Percentiles rank a stretch among this genome's conserved stretches.
These are phyloP conservation scores for Candida tropicalis DNA, from an alignment of 1,139 yeast genomes.

Conservation along the genomic window DNA sequence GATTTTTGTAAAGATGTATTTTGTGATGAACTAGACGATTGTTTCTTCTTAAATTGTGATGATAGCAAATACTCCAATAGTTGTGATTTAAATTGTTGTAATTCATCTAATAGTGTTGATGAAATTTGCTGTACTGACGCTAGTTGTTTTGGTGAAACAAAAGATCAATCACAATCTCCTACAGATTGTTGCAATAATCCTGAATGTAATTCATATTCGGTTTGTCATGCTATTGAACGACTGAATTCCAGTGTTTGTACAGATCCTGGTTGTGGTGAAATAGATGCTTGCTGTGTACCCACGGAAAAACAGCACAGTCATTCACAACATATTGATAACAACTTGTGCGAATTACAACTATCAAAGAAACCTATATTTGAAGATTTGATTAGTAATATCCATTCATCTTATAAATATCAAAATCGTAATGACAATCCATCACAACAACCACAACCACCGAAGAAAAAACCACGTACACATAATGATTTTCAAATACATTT, in stretches of 20 bases:
- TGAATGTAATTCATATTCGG: conserved; percentile 11
- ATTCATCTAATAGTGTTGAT: conserved; percentile 11
- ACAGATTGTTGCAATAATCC: conserved; percentile 23
- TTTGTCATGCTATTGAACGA: conserved; percentile 3
- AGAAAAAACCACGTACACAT: conserved; percentile 12
- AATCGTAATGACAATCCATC: conserved; percentile 7
- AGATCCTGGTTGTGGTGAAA: conserved; percentile 21
- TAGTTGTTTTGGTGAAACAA: conserved; percentile 5
- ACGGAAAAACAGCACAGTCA: neutral
- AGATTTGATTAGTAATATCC: conserved; percentile 38
- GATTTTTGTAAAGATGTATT: conserved; percentile 44
- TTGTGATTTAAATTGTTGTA: conserved; percentile 20
- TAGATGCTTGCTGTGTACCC: conserved; percentile 10
- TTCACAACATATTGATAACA: conserved; percentile 22
- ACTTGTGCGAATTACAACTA: conserved; percentile 28
- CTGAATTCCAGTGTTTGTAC: conserved; percentile 18
- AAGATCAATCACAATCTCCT: neutral
- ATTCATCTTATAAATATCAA: conserved; percentile 23
- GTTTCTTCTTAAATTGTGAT: conserved; percentile 41
- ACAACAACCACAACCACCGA: conserved; percentile 10
- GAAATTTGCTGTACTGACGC: conserved; percentile 23
- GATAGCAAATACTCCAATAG: conserved; percentile 10
- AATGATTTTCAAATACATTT: conserved; percentile 23
- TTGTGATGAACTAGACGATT: conserved; percentile 50
- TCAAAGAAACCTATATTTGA: conserved; percentile 31